These are phyloP conservation scores for Exutisphaerella laricina DNA, from an alignment of 2,329 filamentous ascomycete species.

Conservation along the genomic window DNA sequence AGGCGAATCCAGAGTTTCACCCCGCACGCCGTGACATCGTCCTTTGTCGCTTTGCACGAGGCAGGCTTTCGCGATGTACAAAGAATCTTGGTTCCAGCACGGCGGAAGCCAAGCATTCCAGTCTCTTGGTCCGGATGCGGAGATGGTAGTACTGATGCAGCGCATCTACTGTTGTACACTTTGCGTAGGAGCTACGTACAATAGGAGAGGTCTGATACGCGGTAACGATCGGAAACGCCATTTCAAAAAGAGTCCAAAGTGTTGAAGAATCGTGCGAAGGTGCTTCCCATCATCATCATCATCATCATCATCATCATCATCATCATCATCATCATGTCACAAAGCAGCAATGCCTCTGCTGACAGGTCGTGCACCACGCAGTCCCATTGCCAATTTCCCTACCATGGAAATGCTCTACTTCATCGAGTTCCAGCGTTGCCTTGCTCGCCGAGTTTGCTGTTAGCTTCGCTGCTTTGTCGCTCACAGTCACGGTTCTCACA, in stretches of 20 bases:
- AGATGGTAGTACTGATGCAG: too few relatives aligned
- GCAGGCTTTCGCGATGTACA: constrained; percentile 16
- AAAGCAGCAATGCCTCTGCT: constrained; percentile 10
- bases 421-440: too few relatives aligned
- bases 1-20: not conserved
- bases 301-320: not conserved
- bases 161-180: too few relatives aligned
- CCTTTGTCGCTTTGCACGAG: constrained; percentile 8
- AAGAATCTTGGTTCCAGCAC: constrained; percentile 7
- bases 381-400: not conserved
- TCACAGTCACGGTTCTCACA: not conserved
- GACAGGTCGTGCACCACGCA: constrained; percentile 6
- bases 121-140: not conserved
- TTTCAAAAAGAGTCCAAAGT: too few relatives aligned
- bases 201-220: too few relatives aligned
- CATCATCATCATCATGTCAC: not conserved
- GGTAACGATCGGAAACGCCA: too few relatives aligned
- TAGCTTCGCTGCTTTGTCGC: too few relatives aligned
- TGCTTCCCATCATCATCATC: not conserved
- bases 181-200: too few relatives aligned
- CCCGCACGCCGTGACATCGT: not conserved
- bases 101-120: constrained; percentile 19
- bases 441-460: too few relatives aligned
- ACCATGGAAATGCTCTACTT: not conserved
- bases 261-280: not conserved